Evolutionary conservation across 331 rosid genomes (phyloP).

Genomic region (Arachis monticola): DNA sequence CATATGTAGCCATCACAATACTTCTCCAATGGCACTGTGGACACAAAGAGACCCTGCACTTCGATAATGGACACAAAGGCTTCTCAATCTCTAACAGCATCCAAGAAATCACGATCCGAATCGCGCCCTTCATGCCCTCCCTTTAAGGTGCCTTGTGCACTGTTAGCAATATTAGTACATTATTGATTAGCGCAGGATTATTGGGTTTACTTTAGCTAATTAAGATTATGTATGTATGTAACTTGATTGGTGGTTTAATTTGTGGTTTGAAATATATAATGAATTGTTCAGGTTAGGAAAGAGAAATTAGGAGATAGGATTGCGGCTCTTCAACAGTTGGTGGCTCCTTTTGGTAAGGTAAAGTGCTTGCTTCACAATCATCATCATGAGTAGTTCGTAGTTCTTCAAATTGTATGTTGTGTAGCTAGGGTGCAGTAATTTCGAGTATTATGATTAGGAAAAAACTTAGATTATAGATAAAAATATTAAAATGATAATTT

Average conservation of each 20-base stretch:
- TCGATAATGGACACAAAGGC: slow-evolving; percentile 57
- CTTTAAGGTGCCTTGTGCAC: slow-evolving; percentile 61
- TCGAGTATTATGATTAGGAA: neutral
- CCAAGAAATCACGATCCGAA: slow-evolving; percentile 74
- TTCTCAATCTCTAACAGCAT: slow-evolving; percentile 53
- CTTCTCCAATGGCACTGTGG: slow-evolving; percentile 47
- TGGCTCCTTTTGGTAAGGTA: slow-evolving; percentile 96
- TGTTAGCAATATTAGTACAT: no score
- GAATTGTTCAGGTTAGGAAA: slow-evolving; percentile 71
- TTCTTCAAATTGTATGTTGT: neutral
- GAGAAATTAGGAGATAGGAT: slow-evolving; percentile 92
- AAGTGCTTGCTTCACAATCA: neutral
- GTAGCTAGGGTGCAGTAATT: neutral
- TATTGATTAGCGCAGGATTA: no score
- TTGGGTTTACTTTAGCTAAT: no score
- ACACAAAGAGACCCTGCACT: slow-evolving; percentile 62
- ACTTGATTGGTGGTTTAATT: no score
- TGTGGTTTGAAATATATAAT: neutral
- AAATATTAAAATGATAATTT: no score
- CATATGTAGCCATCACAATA: slow-evolving; percentile 43
- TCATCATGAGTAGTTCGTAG: neutral
- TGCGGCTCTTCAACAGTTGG: slow-evolving; percentile 92
- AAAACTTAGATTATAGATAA: no score
- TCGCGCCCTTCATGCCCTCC: slow-evolving; percentile 78
- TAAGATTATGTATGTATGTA: no score